Percentiles rank a stretch among this genome's conserved stretches.
phyloP scores from a whole-genome alignment of 805 yeast genomes.

The Huiozyma naganishii region DNA sequence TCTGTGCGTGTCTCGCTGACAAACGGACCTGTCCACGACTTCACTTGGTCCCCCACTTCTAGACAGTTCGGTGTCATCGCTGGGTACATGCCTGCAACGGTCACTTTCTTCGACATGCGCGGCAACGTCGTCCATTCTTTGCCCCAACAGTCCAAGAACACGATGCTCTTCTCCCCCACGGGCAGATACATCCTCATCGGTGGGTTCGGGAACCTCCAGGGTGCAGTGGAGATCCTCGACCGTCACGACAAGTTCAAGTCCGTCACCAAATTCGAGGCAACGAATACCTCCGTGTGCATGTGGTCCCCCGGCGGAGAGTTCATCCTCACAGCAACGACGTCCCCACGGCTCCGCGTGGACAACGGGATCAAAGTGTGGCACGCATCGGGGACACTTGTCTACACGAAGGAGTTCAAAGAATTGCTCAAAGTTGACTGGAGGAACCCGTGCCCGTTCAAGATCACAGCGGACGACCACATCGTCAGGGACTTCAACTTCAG shows the following conservation, averaged over 20 bases:
- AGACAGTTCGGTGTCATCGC: conserved; percentile 95
- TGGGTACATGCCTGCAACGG: conserved; percentile 96
- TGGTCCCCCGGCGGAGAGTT: conserved; percentile 98
- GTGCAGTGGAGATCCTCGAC: conserved; percentile 89
- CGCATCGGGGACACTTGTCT: conserved; percentile 72
- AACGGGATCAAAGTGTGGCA: conserved; percentile 94
- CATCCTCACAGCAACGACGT: conserved; percentile 89
- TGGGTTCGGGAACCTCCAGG: conserved; percentile 97
- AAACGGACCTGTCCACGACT: conserved; percentile 94
- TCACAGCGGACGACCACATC: conserved; percentile 24
- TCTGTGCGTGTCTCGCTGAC: conserved; percentile 81
- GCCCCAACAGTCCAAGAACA: conserved; percentile 82
- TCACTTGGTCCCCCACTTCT: conserved; percentile 93
- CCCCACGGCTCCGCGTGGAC: conserved; percentile 94
- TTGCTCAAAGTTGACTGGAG: conserved; percentile 79
- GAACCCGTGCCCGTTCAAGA: conserved; percentile 32
- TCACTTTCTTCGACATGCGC: conserved; percentile 88
- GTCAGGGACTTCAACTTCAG: conserved; percentile 16
- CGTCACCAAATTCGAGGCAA: conserved; percentile 74
- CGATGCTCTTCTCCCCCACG: conserved; percentile 86
- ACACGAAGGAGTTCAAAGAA: conserved; percentile 70
- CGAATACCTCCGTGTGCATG: conserved; percentile 91
- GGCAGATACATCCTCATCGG: conserved; percentile 86
- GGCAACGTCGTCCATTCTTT: conserved; percentile 78
- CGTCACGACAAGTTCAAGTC: conserved; percentile 76